Conservation (phyloP, 2,329 filamentous ascomycete species). For the Hypoxylon sp. region DNA sequence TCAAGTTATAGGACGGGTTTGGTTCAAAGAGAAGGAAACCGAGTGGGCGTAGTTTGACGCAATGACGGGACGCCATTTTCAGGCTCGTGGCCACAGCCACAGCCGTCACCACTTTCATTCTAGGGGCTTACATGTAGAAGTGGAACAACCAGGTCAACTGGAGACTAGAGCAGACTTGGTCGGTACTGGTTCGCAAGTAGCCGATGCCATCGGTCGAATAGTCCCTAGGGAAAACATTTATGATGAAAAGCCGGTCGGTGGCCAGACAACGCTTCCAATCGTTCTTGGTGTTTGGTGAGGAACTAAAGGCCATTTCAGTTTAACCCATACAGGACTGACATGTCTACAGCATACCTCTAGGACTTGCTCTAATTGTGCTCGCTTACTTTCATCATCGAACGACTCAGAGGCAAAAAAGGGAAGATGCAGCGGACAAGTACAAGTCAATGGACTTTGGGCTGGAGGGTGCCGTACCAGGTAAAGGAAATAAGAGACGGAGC, state of each 20-base stretch:
- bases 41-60: slow-evolving; percentile 28
- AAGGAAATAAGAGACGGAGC: slow-evolving; percentile 62
- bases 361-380: slow-evolving; percentile 75
- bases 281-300: slow-evolving; percentile 79
- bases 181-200: slow-evolving; percentile 22
- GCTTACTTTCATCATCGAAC: slow-evolving; percentile 85
- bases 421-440: slow-evolving; percentile 89
- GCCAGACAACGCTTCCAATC: slow-evolving; percentile 75
- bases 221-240: slow-evolving; percentile 55
- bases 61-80: slow-evolving; percentile 46
- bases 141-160: slow-evolving; percentile 35
- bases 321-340: slow-evolving; percentile 37
- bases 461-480: slow-evolving; percentile 62
- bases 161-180: slow-evolving; percentile 32
- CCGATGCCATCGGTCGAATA: slow-evolving; percentile 34
- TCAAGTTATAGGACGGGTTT: slow-evolving; percentile 2
- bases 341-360: slow-evolving; percentile 78
- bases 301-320: slow-evolving; percentile 1
- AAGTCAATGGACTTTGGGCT: slow-evolving; percentile 94
- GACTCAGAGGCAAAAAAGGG: slow-evolving; percentile 76
- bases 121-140: slow-evolving; percentile 38
- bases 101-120: slow-evolving; percentile 46
- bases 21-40: slow-evolving; percentile 27
- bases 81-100: slow-evolving; percentile 48
- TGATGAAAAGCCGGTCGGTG: slow-evolving; percentile 73